A percentile compares a stretch with the other conserved stretches of the same genome.
These are phyloP conservation scores for Pyrenophora graminea DNA, from an alignment of 2,329 filamentous ascomycete species.

Conservation along the genomic window DNA sequence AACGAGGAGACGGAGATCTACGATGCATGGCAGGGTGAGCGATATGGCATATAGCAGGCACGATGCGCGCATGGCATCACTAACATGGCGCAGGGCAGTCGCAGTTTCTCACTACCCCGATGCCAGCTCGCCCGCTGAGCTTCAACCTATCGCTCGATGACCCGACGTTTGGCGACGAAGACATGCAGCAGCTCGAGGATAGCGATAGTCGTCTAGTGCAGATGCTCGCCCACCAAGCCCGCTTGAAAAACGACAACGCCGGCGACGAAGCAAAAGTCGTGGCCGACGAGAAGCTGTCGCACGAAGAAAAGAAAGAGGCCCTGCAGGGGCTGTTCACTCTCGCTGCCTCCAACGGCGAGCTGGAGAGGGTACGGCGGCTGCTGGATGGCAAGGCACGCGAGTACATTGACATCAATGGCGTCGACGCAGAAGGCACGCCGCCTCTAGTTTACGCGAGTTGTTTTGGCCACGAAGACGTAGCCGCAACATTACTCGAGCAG, in stretches of 20 bases:
- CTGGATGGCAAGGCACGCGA: slow-evolving; percentile 72
- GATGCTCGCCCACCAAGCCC: slow-evolving; percentile 94
- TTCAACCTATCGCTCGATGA: slow-evolving; percentile 88
- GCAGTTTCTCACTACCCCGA: slow-evolving; percentile 87
- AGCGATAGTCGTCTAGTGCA: slow-evolving; percentile 89
- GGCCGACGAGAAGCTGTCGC: slow-evolving; percentile 71
- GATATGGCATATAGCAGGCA: slow-evolving; percentile 27
- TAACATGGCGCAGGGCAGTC: slow-evolving; percentile 72
- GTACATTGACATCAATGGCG: slow-evolving; percentile 81
- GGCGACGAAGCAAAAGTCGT: slow-evolving; percentile 79
- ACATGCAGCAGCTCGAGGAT: slow-evolving; percentile 63
- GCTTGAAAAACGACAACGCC: slow-evolving; percentile 71
- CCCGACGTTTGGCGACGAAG: slow-evolving; percentile 71
- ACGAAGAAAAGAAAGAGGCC: slow-evolving; percentile 76
- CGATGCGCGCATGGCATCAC: neutral
- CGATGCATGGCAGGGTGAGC: slow-evolving; percentile 93
- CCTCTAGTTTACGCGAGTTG: slow-evolving; percentile 97
- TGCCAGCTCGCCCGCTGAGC: slow-evolving; percentile 79
- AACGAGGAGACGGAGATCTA: slow-evolving; percentile 93
- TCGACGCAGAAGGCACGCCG: slow-evolving; percentile 94
- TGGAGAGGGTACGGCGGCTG: slow-evolving; percentile 76
- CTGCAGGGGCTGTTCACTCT: slow-evolving; percentile 90
- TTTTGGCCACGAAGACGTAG: slow-evolving; percentile 92
- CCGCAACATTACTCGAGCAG: slow-evolving; percentile 79
- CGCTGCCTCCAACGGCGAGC: slow-evolving; percentile 95